Base-by-base conservation (phyloP, 257 asterid genomes). In the Solanum pinnatisectum region DNA sequence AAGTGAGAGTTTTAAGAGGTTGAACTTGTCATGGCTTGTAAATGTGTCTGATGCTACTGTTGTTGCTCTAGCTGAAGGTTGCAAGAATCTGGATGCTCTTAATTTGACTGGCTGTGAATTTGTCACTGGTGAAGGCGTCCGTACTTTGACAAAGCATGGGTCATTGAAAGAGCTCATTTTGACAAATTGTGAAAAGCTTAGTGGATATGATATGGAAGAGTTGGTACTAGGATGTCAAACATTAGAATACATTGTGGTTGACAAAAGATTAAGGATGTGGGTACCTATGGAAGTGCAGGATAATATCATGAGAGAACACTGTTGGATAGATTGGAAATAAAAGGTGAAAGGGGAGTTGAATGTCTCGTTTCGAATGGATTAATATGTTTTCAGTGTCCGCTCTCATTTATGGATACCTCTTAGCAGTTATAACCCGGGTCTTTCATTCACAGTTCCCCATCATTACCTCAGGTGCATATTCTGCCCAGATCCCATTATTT, bases 11-110 rank as follows among this genome's bases (percentile, higher is more conserved):
- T 86, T 91, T 65, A 91, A 44, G 90, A 71, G 36, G 23, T 85
- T 91, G 90, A 60, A 90, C 71, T 82, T 90, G 39, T 91, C 92
- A 6, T 79, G 93, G 89, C 73, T 89, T 86, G 52, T 88, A 15
- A 88, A 82, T 78, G 56, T 89, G 87, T 25, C 90, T 16, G 79
- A 87, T 89, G 88, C 13, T n/a, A 84, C 90, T 35, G 23, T 89
- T 65, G 44, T 76, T 49, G 90, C 89, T 74, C 32, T 89, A n/a
- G 87, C 91, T 49, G 71, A 82, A 65, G 84, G 73, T 32, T 86
- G 93, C 85, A 40, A 32, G 90, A 88, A 86, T 49, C 65, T 91
- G 32, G 83, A 42, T 86, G 78, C 68, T 63, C 88, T 91, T 30
- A 67, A 91, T 65, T 73, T 91, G 56, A 83, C 87, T 14, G 90